Evolutionary conservation across 2,329 filamentous ascomycete genomes (phyloP).

Genomic region (Aspergillus fumigatiaffinis): DNA sequence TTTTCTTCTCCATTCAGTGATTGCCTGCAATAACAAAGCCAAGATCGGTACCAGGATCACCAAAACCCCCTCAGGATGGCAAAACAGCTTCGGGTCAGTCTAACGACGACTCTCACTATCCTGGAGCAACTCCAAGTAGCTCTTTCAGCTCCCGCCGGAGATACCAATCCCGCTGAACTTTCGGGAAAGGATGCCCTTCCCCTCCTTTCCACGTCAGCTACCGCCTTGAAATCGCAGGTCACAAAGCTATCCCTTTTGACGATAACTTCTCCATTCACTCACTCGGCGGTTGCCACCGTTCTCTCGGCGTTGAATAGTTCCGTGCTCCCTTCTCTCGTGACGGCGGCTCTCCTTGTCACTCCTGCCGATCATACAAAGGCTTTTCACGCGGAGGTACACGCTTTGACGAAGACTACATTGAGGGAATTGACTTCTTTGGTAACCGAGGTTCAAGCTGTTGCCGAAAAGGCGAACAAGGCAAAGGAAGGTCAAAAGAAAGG

Average conservation of each 20-base stretch:
- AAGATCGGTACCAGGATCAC: not conserved
- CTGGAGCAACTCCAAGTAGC: conserved; percentile 37
- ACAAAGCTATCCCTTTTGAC: conserved; percentile 85
- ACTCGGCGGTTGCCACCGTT: conserved; percentile 67
- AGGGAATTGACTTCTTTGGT: conserved; percentile 61
- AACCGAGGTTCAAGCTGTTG: conserved; percentile 51
- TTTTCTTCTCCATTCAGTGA: conserved; percentile 17
- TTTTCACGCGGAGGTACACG: conserved; percentile 61
- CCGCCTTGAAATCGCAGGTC: conserved; percentile 72
- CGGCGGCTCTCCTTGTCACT: conserved; percentile 63
- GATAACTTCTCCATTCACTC: conserved; percentile 81
- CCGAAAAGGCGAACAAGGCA: conserved; percentile 43
- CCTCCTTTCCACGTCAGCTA: conserved; percentile 67
- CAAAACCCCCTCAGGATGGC: conserved; percentile 21
- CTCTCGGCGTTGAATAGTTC: conserved; percentile 68
- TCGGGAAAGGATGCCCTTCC: conserved; percentile 49
- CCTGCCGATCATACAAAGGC: conserved; percentile 59
- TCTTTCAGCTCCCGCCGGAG: conserved; percentile 24
- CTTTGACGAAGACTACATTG: conserved; percentile 57
- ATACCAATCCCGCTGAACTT: conserved; percentile 6
- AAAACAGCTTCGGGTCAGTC: conserved; percentile 26
- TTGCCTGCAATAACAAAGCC: not conserved
- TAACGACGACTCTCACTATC: conserved; percentile 35
- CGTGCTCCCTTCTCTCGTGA: conserved; percentile 70
- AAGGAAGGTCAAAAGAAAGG: conserved; percentile 25